Conservation (phyloP, 176 grass and related monocot genomes). For the Themeda triandra region DNA sequence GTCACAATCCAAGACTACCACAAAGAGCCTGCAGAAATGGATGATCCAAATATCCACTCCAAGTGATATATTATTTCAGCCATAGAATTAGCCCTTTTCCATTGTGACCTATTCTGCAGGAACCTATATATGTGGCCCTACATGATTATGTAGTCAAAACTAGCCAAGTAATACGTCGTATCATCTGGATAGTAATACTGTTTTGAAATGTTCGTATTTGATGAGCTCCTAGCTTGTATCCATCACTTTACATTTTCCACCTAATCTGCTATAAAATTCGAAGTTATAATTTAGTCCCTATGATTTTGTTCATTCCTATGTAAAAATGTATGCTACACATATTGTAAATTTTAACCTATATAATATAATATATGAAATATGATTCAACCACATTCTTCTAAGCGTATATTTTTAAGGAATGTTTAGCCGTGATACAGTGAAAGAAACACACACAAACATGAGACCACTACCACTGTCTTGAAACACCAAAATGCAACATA, state of each 20-base stretch:
- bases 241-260: background rate
- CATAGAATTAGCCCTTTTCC: background rate
- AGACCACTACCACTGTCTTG: background rate
- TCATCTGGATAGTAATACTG: background rate
- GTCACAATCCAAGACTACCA: no score
- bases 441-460: background rate
- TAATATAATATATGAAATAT: background rate
- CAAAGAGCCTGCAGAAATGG: background rate
- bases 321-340: background rate
- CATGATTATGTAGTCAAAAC: background rate
- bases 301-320: background rate
- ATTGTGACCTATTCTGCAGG: background rate
- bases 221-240: no score
- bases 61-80: background rate
- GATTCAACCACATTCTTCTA: background rate
- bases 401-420: background rate
- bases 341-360: background rate
- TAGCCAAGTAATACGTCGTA: background rate
- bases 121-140: background rate
- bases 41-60: background rate
- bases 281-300: background rate
- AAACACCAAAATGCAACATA: background rate
- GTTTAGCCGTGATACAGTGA: rapidly evolving
- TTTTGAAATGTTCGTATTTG: background rate
- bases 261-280: no score